Evolutionary conservation across 1,284 basidiomycete genomes (phyloP).

Genomic region (Somion occarium): DNA sequence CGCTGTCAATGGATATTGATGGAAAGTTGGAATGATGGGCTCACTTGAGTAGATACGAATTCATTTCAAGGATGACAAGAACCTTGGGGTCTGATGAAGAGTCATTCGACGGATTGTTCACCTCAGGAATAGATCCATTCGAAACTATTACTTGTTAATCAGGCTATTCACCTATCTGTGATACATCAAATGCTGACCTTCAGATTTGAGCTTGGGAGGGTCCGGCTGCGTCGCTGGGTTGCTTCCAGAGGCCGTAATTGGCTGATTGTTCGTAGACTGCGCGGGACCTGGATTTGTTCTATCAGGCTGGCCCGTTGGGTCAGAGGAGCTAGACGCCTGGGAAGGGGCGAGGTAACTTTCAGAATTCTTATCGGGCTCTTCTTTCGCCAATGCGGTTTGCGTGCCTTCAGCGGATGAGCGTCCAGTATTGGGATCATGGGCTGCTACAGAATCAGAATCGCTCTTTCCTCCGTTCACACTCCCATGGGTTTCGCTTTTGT

Average conservation of each 20-base stretch:
- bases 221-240: not conserved
- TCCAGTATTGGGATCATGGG: too few species aligned
- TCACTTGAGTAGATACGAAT: conserved; percentile 61
- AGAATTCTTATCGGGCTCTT: not conserved
- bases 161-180: too few species aligned
- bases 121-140: not conserved
- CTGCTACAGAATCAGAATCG: not conserved
- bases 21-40: conserved; percentile 16
- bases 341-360: not conserved
- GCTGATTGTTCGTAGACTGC: not conserved
- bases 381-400: not conserved
- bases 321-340: not conserved
- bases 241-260: not conserved
- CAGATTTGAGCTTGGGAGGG: not conserved
- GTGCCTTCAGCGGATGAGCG: not conserved
- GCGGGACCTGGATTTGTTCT: not conserved
- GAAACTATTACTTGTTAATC: not conserved
- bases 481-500: conserved; percentile 11
- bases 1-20: conserved; percentile 3
- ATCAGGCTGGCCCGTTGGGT: not conserved
- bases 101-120: conserved; percentile 8
- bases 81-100: conserved; percentile 43
- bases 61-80: conserved; percentile 55
- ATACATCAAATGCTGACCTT: conserved; percentile 3
- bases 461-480: not conserved